Base-by-base conservation (phyloP, 192 early-diverging fungal species). In the Coemansia interrupta region DNA sequence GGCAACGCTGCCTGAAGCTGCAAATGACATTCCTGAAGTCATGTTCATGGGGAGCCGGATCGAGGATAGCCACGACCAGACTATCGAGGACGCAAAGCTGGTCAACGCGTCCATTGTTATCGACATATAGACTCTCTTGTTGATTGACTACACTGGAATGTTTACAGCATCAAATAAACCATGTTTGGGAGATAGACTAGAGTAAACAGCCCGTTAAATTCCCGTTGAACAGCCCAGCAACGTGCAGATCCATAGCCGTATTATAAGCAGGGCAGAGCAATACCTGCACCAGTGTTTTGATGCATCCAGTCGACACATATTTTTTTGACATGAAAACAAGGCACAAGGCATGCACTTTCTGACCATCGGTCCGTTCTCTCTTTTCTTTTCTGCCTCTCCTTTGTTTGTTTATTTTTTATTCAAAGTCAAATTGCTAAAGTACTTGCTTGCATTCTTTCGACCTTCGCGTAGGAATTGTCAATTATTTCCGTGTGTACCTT, bases 1-100 rank as follows among this genome's bases (percentile, higher is more conserved):
- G 66, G 73, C 83, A 13, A 72, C 83, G 45, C 78, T 86, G 13
- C 82, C 88, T 28, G 83, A 89, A 44, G 86, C 87, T 0, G 47
- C 72, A 28, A 66, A 61, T 7, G 78, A 87, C 20, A 62, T 85
- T 28, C 77, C 83, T 41, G 82, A 89, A 73, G 72, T 92, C 42
- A 74, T 83, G 54, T 90, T 85, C 54, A 84, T 85, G 60, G 78
- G 89, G 44, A 73, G 81, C 45, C 83, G 84, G 22, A 69, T 96
- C 43, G 67, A 88, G 28, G 84, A 83, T 54, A 64, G 80, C 32
- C 14, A 89, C 5, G 83, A 83, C 45, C 83, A 86, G 72, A 83
- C 90, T 7, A 85, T 96, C 32, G 80, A 72, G 39, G 87, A 90
- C 19, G 88, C 89, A 44, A 86, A 86, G 36, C 64, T 90, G 50